Conservation (phyloP, 2,329 filamentous ascomycete genomes). For the Aspergillus fumigatus region DNA sequence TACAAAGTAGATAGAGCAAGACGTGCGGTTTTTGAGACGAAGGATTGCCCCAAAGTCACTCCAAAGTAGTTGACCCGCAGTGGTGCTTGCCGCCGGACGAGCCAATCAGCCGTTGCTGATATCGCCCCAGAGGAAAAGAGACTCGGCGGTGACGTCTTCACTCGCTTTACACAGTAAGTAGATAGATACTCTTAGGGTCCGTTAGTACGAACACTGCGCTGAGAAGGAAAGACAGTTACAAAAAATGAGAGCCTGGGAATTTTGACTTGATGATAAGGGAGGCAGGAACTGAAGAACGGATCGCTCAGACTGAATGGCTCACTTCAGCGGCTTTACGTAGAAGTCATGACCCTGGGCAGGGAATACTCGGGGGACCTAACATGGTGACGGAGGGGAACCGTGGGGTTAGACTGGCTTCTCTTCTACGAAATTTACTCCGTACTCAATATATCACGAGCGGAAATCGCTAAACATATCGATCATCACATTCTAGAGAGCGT, state of each 20-base stretch:
- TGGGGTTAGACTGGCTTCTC: neutral
- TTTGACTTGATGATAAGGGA: neutral
- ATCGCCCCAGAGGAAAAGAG: constrained; percentile 5
- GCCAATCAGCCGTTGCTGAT: constrained; percentile 15
- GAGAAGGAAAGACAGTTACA: neutral
- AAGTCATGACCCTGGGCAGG: neutral
- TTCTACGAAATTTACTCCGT: neutral
- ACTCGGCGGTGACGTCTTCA: constrained; percentile 13
- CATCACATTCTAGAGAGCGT: too few species aligned
- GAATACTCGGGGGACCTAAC: neutral
- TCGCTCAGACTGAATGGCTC: neutral
- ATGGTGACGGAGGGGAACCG: neutral
- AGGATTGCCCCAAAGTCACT: constrained; percentile 3
- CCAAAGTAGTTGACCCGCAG: constrained; percentile 16
- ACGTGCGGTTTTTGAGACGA: constrained; percentile 2
- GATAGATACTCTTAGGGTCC: neutral
- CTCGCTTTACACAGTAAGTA: too few species aligned
- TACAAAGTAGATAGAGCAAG: neutral
- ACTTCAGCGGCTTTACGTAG: too few species aligned
- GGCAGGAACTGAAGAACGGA: neutral
- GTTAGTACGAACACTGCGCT: neutral
- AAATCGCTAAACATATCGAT: neutral
- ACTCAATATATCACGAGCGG: neutral
- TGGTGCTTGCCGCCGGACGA: neutral
- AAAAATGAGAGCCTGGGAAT: neutral